Base-by-base conservation (phyloP, 2,329 filamentous ascomycete genomes). In the Fusarium sp. region DNA sequence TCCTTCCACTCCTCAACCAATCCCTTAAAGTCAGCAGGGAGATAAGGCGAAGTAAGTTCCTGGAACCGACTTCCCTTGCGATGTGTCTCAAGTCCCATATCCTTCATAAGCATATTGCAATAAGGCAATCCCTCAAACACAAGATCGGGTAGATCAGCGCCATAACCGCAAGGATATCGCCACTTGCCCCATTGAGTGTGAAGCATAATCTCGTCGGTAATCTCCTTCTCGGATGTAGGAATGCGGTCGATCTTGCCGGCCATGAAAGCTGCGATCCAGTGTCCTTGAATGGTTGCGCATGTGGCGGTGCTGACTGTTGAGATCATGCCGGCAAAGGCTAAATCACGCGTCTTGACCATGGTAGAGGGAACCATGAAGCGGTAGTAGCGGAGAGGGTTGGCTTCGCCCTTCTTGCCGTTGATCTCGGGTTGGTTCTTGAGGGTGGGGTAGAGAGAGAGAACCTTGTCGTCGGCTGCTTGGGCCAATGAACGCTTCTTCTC, bases 61-160 rank as follows among this genome's bases (percentile, higher is more conserved):
- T 58, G 58, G 7, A 62, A 62, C 1, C 40, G 20, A 2, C 64
- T 58, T 4, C 32, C 18, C 45, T 76, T 76, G 7, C 74, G 62
- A 20, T 74, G 61, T 7, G 66, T 68, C 35, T 84, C 81, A 54
- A 94, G 78, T 0, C 89, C 91, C 50, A 94, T 75, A 78, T 95
- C 92, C 11, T 82, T 81, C 62, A 93, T 78, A 74, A 95, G 78
- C 76, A 90, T 67, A 23, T 80, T 76, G 10, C 75, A 67, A 75
- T 90, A 92, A 6, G 88, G 88, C 37, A 91, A 65, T 71, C 79
- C 94, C 90, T 95, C 93, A 74, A 95, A 94, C 14, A 92, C 90
- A 70, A 94, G 90, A 77, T 93, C 92, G 0, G 90, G 90, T 55
- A 87, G 82, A 75, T 83, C 85, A 20, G 82, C 83, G 1, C 91